These are phyloP conservation scores for Aurinia saxatilis DNA, from an alignment of 345 rosid species.

Conservation along the genomic window DNA sequence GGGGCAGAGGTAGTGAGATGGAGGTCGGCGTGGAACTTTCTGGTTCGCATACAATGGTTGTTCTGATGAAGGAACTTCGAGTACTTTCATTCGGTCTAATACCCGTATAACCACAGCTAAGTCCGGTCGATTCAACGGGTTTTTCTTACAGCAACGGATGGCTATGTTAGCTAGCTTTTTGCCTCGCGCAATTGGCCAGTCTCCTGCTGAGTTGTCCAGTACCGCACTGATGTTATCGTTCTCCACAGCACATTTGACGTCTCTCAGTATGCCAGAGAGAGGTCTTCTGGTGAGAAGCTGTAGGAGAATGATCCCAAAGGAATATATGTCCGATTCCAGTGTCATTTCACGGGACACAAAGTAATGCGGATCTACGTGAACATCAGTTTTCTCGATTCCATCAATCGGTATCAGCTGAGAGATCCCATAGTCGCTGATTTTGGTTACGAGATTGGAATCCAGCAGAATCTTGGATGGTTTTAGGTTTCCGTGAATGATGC, in stretches of 20 bases:
- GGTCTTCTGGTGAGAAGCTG: constrained; percentile 73
- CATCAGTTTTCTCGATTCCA: constrained; percentile 28
- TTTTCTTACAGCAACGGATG: constrained; percentile 56
- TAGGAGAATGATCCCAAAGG: constrained; percentile 71
- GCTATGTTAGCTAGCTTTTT: constrained; percentile 54
- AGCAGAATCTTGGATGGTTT: constrained; percentile 81
- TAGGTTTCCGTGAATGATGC: constrained; percentile 72
- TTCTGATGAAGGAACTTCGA: constrained; percentile 21
- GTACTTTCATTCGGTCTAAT: constrained; percentile 46
- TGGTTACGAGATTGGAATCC: constrained; percentile 56
- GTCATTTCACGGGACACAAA: constrained; percentile 39
- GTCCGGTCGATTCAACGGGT: constrained; percentile 44
- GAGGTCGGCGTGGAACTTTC: constrained; percentile 45
- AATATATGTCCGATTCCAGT: constrained; percentile 60
- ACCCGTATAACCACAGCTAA: constrained; percentile 47
- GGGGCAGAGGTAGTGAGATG: constrained; percentile 87
- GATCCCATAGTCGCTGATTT: constrained; percentile 64
- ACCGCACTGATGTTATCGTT: constrained; percentile 45
- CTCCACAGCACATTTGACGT: constrained; percentile 60
- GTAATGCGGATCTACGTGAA: constrained; percentile 51
- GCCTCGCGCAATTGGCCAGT: constrained; percentile 61
- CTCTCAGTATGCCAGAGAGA: constrained; percentile 38
- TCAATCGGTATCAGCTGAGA: constrained; percentile 38
- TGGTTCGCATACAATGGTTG: constrained; percentile 21
- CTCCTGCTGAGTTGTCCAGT: constrained; percentile 68